phyloP scores from a whole-genome alignment of 257 asterid species.

The Craterostigma plantagineum region DNA sequence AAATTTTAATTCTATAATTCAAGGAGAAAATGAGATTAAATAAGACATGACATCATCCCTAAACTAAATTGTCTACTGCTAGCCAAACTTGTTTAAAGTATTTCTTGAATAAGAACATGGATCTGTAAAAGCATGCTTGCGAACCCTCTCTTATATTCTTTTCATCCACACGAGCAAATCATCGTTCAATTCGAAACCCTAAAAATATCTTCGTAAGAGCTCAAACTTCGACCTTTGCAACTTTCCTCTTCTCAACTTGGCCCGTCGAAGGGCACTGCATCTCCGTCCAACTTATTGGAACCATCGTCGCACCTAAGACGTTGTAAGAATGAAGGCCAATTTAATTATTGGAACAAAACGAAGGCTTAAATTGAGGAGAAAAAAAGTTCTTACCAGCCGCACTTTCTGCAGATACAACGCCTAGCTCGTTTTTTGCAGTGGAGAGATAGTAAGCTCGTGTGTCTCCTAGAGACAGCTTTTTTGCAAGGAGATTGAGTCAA shows the following conservation, averaged over 20 bases:
- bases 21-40: too few species aligned
- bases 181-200: too few species aligned
- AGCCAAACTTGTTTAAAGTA: too few species aligned
- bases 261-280: conserved; percentile 90
- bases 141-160: too few species aligned
- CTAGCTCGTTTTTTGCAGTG: conserved; percentile 84
- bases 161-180: too few species aligned
- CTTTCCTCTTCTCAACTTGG: conserved; percentile 78
- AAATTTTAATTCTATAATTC: too few species aligned
- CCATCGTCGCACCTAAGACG: conserved; percentile 60
- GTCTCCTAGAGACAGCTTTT: conserved; percentile 91
- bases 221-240: conserved; percentile 54
- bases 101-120: too few species aligned
- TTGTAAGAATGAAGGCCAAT: conserved; percentile 3
- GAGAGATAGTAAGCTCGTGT: conserved; percentile 88
- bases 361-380: conserved; percentile 3
- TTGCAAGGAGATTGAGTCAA: conserved; percentile 16
- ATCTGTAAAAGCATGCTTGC: too few species aligned
- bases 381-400: conserved; percentile 42
- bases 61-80: too few species aligned
- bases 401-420: conserved; percentile 88
- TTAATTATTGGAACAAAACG: neutral
- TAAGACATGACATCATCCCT: too few species aligned
- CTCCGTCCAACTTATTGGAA: conserved; percentile 92
- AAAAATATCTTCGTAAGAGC: too few species aligned